Evolutionary conservation across 345 rosid genomes (phyloP).

Genomic region (Salix dunnii): DNA sequence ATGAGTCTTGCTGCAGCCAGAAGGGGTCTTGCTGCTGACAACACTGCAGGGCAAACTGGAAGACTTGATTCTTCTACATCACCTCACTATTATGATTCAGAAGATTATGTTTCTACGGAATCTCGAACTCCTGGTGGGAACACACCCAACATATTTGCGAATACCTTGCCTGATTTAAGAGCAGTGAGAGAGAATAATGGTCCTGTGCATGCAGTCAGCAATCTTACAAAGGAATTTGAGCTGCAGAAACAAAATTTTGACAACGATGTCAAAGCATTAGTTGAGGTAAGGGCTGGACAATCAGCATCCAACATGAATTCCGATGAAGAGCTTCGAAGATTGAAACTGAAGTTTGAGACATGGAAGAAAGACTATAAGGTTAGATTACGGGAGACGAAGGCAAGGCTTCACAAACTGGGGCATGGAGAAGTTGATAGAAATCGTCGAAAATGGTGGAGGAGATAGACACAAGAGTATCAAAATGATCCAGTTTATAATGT

Average conservation of each 20-base stretch:
- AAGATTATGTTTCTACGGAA: conserved; percentile 58
- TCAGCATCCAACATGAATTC: conserved; percentile 39
- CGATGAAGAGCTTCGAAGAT: conserved; percentile 56
- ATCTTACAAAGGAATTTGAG: conserved; percentile 75
- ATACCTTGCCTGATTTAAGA: conserved; percentile 37
- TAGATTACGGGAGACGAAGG: conserved; percentile 63
- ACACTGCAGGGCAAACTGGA: conserved; percentile 42
- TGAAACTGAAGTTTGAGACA: conserved; percentile 60
- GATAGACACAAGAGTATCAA: conserved; percentile 28
- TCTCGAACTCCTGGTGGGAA: conserved; percentile 59
- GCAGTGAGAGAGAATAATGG: conserved; percentile 58
- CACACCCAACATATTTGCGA: conserved; percentile 45
- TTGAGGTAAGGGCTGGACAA: conserved; percentile 40
- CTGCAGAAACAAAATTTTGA: conserved; percentile 61
- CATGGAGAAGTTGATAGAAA: conserved; percentile 43
- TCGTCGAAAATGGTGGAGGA: conserved; percentile 91
- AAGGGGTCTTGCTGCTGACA: conserved; percentile 64
- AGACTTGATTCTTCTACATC: conserved; percentile 51
- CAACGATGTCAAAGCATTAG: conserved; percentile 52
- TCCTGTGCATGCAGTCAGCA: conserved; percentile 41
- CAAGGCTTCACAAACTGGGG: conserved; percentile 57
- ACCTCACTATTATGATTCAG: conserved; percentile 60
- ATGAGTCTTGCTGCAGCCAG: conserved; percentile 74
- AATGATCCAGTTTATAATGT: conserved; percentile 2
- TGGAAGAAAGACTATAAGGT: conserved; percentile 91